Base-by-base conservation (phyloP, 2,329 filamentous ascomycete genomes). In the Emergomyces orientalis region DNA sequence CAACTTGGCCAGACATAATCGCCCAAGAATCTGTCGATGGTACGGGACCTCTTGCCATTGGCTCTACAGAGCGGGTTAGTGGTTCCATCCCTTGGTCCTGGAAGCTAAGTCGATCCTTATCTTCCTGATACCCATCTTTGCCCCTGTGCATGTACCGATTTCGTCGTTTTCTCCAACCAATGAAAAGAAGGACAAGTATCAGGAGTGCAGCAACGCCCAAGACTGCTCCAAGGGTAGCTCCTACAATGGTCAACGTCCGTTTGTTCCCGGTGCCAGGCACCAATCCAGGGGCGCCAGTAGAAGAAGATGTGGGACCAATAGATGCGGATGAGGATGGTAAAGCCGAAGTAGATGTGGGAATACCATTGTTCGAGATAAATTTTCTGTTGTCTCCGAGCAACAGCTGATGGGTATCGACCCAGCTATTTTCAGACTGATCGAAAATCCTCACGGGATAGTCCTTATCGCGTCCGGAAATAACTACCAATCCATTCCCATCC, bases 201-300 rank as follows among this genome's bases (percentile, higher is more conserved):
- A 95, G 78, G 7, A 96, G 72, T 0, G 86, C 76, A 25, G 88
- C 86, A 60, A 91, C 78, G 22, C 89, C 91, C 60, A 89, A 83
- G 27, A 96, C 86, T n/a, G 87, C 86, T 14, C 92, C 91, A 0
- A 97, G 81, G 0, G 89, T 89, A 59, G 90, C 89, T 41, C 90
- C 92, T 1, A 97, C 81, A 34, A 96, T 88, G 8, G 85, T 85
- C 67, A 81, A 75, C 30, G 70, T 68, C 41, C 59, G 66, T 43
- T 64, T 68, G 37, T 69, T 73, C 30, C 72, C 65, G 32, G 69
- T 67, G 64, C 71, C 67, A 62, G 68, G 68, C 49, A 71, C 72
- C 34, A 71, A 73, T 47, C 76, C 74, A 30, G 72, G 71, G 32
- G 73, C 65, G 25, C 25, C 60, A 17, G 73, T 67, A 22, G 71